Percentiles rank a stretch among this genome's conserved stretches.
phyloP scores from a whole-genome alignment of 306 rosid genomes.

The Elaeagnus macrophylla region DNA sequence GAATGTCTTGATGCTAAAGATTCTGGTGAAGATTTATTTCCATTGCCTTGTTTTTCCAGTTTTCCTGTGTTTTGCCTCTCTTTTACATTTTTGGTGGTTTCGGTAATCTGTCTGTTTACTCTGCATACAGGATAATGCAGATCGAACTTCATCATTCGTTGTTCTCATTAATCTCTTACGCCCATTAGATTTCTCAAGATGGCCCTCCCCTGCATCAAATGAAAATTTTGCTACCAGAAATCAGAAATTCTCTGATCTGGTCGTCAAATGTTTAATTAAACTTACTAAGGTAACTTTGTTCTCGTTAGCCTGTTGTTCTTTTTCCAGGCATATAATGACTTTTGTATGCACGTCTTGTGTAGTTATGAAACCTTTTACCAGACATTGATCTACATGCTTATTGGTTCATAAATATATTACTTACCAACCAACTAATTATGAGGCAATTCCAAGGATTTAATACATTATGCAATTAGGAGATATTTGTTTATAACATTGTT shows the following conservation, averaged over 20 bases:
- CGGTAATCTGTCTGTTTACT: conserved; percentile 11
- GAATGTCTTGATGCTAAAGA: conserved; percentile 96
- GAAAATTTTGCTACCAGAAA: conserved; percentile 83
- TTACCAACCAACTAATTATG: too few species aligned
- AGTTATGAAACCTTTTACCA: too few species aligned
- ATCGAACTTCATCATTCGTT: conserved; percentile 89
- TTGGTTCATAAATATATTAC: too few species aligned
- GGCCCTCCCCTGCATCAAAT: conserved; percentile 84
- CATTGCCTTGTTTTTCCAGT: neutral
- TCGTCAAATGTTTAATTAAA: conserved; percentile 94
- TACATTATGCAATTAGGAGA: too few species aligned
- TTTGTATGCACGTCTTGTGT: too few species aligned
- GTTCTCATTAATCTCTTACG: conserved; percentile 83
- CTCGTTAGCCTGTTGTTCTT: too few species aligned
- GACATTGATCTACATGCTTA: too few species aligned
- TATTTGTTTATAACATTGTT: too few species aligned
- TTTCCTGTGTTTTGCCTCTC: neutral
- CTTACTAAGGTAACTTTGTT: conserved; percentile 71
- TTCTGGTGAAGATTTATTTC: conserved; percentile 48
- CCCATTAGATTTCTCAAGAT: conserved; percentile 93
- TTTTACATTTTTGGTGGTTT: neutral
- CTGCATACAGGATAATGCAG: conserved; percentile 85
- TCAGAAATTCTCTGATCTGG: conserved; percentile 94
- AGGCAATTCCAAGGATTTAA: too few species aligned
- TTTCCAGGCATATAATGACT: neutral